Base-by-base conservation (phyloP, 1,284 basidiomycete species). In the Anthracocystis panici-leucophaei region DNA sequence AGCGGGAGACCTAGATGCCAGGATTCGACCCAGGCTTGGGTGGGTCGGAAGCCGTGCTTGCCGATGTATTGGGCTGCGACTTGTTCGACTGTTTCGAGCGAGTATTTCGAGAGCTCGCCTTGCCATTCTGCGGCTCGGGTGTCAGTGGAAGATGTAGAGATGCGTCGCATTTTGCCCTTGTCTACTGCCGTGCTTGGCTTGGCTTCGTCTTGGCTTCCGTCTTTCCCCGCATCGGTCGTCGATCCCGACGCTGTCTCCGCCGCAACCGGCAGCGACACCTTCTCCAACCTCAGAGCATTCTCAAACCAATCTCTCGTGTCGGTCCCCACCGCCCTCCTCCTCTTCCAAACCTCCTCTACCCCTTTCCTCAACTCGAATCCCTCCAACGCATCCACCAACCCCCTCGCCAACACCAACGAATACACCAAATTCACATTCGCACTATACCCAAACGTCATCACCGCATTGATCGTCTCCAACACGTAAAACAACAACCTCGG, bases 401-500 rank as follows among this genome's bases (percentile, higher is more conserved):
- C 91, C 82, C 94, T 92, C 0, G 92, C 89, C 12, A 92, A 89
- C 4, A 98, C 87, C 56, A 98, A 89, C 1, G 92, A 91, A 83
- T 97, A 96, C 42, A 95, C 88, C 31, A 98, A 86, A 78, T 96
- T 92, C 0, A 95, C 91, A 85, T 97, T 98, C 40, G 92, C 91
- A 14, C 21, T 59, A n/a, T 81, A 79, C 29, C 85, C 81, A 56
- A 74, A 76, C 46, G 84, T 87, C 58, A 97, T 88, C 57, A 97
- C 88, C 6, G 91, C 89, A 85, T 95, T 97, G 88, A 97, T 93
- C 5, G 92, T 90, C 84, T 98, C 95, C 46, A 98, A 88, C 91
- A 94, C 90, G 86, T 96, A 96, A 86, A 93, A 97, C 31, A 97
- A 88, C 25, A 97, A 87, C 54, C 95, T 88, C 3, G 96, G 96